Evolutionary conservation across 257 asterid species (phyloP).

Genomic region (Jasminum sambac): DNA sequence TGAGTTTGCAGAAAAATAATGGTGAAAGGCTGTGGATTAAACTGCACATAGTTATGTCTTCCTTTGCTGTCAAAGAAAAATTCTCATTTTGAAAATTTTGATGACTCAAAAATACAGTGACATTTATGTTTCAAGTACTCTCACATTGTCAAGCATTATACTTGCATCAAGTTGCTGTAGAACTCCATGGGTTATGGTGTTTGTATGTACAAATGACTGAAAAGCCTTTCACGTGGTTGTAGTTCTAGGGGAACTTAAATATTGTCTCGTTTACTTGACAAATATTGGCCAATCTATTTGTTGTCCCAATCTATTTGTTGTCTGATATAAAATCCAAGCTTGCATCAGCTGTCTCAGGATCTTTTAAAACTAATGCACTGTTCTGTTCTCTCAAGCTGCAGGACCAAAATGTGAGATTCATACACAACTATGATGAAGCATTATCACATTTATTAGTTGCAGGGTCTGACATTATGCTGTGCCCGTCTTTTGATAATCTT

Average conservation of each 20-base stretch:
- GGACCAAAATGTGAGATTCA: conserved; percentile 54
- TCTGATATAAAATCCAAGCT: neutral
- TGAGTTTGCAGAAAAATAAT: no score
- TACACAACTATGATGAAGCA: conserved; percentile 60
- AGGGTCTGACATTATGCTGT: conserved; percentile 74
- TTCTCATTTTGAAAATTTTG: conserved; percentile 10
- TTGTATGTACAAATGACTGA: neutral
- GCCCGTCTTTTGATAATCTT: conserved; percentile 64
- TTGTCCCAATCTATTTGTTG: neutral
- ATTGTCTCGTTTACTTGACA: neutral
- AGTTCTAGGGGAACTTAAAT: neutral
- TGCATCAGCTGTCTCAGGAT: neutral
- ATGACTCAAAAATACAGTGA: neutral
- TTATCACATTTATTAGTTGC: conserved; percentile 64
- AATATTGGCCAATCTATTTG: neutral
- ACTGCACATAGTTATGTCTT: neutral
- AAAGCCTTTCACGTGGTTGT: neutral
- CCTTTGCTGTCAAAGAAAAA: no score
- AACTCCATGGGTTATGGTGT: neutral
- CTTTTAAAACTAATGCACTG: neutral
- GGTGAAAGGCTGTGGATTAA: no score
- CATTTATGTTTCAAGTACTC: neutral
- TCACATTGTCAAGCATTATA: neutral
- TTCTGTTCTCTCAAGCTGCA: conserved; percentile 27
- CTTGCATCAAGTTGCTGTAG: neutral